Base-by-base conservation (phyloP, 495 filamentous ascomycete species). In the Thermothielavioides terrestris region DNA sequence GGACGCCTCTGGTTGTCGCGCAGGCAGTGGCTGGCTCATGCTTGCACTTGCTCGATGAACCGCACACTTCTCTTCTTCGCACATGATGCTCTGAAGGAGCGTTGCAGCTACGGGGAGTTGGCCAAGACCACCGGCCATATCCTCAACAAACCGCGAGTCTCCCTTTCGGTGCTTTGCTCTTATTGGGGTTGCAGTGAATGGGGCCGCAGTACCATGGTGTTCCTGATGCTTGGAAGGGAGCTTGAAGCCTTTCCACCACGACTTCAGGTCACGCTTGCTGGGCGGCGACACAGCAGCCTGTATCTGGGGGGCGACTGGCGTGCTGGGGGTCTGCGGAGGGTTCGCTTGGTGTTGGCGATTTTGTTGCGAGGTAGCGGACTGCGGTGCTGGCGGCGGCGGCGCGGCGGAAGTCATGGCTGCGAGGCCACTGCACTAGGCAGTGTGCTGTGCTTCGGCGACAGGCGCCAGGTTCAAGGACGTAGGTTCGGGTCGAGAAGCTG, bases 171-270 rank as follows among this genome's bases (percentile, higher is more conserved):
- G 43, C 22, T 32, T 43, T 42, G 53, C 49, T 42, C 35, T 18
- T 27, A 37, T 39, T n/a, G 21, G 27, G 17, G 17, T 37, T 22
- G 15, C 50, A 57, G 37, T 54, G 43, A 43, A 58, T 23, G 49
- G 56, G 56, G 43, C 38, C 46, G 46, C 52, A 68, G 62, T 81
- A 90, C 85, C 85, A 76, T 88, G 85, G 47, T 79, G 69, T 49
- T 91, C 87, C 55, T 89, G 85, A 61, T 83, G 82, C 62, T 83
- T 83, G 12, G 77, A 70, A 40, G 81, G 80, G 27, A 81, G 76
- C 68, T 86, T 88, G 71, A 96, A 95, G 42, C 79, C 77, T 68
- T 83, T 89, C 89, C 89, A 95, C 89, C 89, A 96, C 23, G 83
- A 88, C 58, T 86, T 82, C 48, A 94, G 72, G 59, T 94, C 87